Evolutionary conservation across 257 asterid species (phyloP).

Genomic region (Gynochthodes officinalis): DNA sequence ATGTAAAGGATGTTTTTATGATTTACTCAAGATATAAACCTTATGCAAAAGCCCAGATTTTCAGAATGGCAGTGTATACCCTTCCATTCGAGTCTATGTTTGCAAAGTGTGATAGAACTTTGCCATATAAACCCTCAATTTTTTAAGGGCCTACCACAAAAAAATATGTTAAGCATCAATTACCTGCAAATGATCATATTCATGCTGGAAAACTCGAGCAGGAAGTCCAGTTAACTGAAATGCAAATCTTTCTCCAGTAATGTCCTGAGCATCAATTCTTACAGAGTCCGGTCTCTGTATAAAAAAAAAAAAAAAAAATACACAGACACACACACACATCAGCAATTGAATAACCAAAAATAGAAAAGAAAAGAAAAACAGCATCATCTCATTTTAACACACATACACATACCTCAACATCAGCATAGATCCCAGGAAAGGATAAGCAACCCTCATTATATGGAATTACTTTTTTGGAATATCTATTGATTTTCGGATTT

Average conservation of each 20-base stretch:
- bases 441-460: constrained; percentile 90
- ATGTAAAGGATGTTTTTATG: too few relatives aligned
- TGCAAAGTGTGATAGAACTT: background rate
- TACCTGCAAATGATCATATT: constrained; percentile 90
- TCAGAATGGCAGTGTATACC: background rate
- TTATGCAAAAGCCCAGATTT: background rate
- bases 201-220: constrained; percentile 93
- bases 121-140: background rate
- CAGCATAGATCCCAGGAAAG: constrained; percentile 75
- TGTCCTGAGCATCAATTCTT: constrained; percentile 75
- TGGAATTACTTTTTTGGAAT: constrained; percentile 60
- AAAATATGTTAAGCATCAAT: background rate
- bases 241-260: constrained; percentile 62
- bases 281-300: constrained; percentile 87
- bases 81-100: constrained; percentile 6
- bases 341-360: background rate
- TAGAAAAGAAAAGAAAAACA: background rate
- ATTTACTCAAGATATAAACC: too few relatives aligned
- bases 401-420: constrained; percentile 53
- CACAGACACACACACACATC: too few relatives aligned
- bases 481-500: constrained; percentile 68
- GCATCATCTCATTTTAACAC: background rate
- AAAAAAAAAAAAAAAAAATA: too few relatives aligned
- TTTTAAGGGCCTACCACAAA: background rate
- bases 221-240: constrained; percentile 68